These are phyloP conservation scores for Beauveria sp. DNA, from an alignment of 2,329 filamentous ascomycete genomes.

Conservation along the genomic window DNA sequence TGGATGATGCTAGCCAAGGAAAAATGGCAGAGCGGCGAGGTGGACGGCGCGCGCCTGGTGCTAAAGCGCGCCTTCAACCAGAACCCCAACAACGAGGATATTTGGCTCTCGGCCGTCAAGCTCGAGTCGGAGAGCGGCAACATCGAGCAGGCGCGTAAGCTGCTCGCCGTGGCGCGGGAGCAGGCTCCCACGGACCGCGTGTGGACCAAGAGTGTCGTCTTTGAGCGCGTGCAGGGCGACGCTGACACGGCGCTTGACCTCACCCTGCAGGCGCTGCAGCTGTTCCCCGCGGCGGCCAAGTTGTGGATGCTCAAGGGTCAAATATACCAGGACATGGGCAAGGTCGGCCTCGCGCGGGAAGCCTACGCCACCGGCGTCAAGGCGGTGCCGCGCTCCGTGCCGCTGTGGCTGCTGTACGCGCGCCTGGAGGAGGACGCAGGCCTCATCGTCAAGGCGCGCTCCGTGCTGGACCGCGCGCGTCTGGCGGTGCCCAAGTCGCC, in stretches of 20 bases:
- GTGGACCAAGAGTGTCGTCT: conserved; percentile 93
- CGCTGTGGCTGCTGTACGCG: conserved; percentile 83
- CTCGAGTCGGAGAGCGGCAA: conserved; percentile 87
- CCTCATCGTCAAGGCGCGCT: conserved; percentile 82
- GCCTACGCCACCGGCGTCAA: conserved; percentile 84
- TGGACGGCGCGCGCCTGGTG: conserved; percentile 78
- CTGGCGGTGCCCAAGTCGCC: conserved; percentile 79
- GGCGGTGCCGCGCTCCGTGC: conserved; percentile 73
- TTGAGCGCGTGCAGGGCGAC: conserved; percentile 79
- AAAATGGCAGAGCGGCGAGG: conserved; percentile 82
- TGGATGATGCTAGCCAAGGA: conserved; percentile 97
- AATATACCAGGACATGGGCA: conserved; percentile 80
- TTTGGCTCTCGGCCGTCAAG: conserved; percentile 94
- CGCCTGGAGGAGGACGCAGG: conserved; percentile 81
- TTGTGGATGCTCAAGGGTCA: conserved; percentile 99
- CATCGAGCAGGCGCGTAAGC: conserved; percentile 69
- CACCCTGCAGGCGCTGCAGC: conserved; percentile 74
- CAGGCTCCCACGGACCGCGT: conserved; percentile 93
- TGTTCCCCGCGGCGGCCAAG: conserved; percentile 80
- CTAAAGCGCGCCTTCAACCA: conserved; percentile 87
- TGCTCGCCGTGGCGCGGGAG: conserved; percentile 74
- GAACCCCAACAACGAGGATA: conserved; percentile 94
- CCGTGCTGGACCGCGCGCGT: conserved; percentile 83
- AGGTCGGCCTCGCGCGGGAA: conserved; percentile 77
- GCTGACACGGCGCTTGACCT: conserved; percentile 77